Evolutionary conservation across 768 basidiomycete species (phyloP), one percentile per base, ranked within the genome.

Genomic region (Tricholoma sp.): DNA sequence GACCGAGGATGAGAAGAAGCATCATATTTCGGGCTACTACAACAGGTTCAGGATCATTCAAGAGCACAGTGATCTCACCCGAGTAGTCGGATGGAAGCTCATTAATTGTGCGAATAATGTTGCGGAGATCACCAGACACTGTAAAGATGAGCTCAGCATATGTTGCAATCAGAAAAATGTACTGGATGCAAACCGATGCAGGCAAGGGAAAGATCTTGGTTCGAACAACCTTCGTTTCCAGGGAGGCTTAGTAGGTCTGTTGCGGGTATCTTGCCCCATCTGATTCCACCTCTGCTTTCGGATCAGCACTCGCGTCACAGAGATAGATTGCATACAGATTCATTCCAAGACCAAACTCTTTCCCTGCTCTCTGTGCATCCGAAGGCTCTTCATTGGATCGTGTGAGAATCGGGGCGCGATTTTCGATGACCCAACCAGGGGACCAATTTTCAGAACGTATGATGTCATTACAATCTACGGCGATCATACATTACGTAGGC

Each of bases 21-120:
- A 45, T 31, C 7, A 55, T 55, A 19, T 46, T 55, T 11, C 54
- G 54, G 22, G 43, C 39, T 37, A 55, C 54, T 43, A 55, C 32
- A 19, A 55, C 37, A 10, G 39, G 19, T 29, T 55, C 54, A 19
- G 14, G 19, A 29, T 55, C 54, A 18, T 55, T 55, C 16, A 55
- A n/a, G n/a, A 55, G 22, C 16, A 45, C 19, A 11, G 14, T 46
- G 5, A 55, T n/a, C 18, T 39, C 32, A 10, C 54, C 54, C 8
- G 39, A 14, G 29, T 22, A 55, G 22, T 55, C 43, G 8, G 41
- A 41, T 3, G 54, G 54, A 46, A 55, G 54, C 7, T 41, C 41
- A 32, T 55, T 55, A 11, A 55, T 35, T 16, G 54, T 55, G 39
- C 22, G 39, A 31, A 55, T 46, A 16, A 55, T 34, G 43, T 55